Evolutionary conservation across 2,329 filamentous ascomycete genomes (phyloP).

Genomic region (Pyricularia grisea): DNA sequence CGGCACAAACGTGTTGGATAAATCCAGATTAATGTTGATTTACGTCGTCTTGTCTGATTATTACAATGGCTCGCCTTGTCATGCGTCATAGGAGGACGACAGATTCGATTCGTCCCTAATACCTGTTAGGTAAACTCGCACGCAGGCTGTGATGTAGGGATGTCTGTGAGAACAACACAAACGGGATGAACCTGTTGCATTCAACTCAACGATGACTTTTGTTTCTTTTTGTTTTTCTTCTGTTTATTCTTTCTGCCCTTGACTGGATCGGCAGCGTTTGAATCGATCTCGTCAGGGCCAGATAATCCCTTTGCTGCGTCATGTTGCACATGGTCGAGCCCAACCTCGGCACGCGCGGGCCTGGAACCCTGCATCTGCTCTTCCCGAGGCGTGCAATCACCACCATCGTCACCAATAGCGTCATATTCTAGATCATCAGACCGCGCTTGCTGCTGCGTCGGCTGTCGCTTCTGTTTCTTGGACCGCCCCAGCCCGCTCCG

Average conservation of each 20-base stretch:
- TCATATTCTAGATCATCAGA: background rate
- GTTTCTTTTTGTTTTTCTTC: background rate
- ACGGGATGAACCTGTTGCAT: slow-evolving; percentile 6
- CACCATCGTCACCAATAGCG: background rate
- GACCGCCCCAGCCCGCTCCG: slow-evolving; percentile 16
- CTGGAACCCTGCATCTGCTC: background rate
- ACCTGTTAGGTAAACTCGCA: background rate
- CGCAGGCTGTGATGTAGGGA: background rate
- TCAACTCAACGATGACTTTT: background rate
- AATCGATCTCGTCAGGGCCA: background rate
- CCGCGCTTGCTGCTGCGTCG: background rate
- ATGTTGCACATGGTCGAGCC: background rate
- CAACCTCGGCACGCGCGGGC: background rate
- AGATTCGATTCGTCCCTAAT: background rate
- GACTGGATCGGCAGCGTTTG: background rate
- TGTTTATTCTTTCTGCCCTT: background rate
- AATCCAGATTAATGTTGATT: background rate
- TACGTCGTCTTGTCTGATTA: background rate
- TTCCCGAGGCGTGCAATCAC: background rate
- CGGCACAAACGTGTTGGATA: background rate
- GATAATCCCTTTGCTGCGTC: background rate
- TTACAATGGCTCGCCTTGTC: background rate
- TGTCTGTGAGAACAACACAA: background rate
- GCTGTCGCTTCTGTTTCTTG: slow-evolving; percentile 6
- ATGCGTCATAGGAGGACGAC: background rate